Conservation (phyloP, 805 yeast species). For the Candida ulmi region DNA sequence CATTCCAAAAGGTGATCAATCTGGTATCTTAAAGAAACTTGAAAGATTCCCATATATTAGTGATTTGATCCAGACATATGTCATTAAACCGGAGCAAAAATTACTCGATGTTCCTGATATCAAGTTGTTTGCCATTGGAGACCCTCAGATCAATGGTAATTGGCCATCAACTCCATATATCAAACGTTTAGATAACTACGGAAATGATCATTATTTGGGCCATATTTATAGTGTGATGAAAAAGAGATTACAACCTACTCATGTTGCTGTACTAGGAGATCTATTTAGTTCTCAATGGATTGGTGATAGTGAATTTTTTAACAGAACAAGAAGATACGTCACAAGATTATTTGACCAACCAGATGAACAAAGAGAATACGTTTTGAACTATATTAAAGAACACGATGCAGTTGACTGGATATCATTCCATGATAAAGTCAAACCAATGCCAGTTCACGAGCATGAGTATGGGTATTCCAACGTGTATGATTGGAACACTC, state of each 20-base stretch:
- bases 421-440: slow-evolving; percentile 31
- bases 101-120: slow-evolving; percentile 33
- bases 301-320: slow-evolving; percentile 75
- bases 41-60: slow-evolving; percentile 17
- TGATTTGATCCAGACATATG: slow-evolving; percentile 22
- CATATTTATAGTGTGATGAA: slow-evolving; percentile 72
- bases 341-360: slow-evolving; percentile 65
- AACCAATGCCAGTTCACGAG: slow-evolving; percentile 27
- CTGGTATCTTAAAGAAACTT: slow-evolving; percentile 5
- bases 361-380: slow-evolving; percentile 40
- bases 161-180: slow-evolving; percentile 67
- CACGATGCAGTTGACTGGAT: slow-evolving; percentile 56
- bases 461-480: slow-evolving; percentile 48
- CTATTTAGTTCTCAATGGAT: slow-evolving; percentile 94
- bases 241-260: slow-evolving; percentile 60
- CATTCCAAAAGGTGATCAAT: slow-evolving; percentile 10
- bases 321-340: slow-evolving; percentile 69
- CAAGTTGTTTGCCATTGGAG: slow-evolving; percentile 81
- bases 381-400: slow-evolving; percentile 38
- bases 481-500: slow-evolving; percentile 61
- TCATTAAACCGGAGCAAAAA: slow-evolving; percentile 17
- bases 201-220: slow-evolving; percentile 85
- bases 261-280: slow-evolving; percentile 90
- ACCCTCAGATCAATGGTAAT: slow-evolving; percentile 93
- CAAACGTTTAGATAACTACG: slow-evolving; percentile 75